Base-by-base conservation (phyloP, 208 protist species). In the Leishmania tropica region DNA sequence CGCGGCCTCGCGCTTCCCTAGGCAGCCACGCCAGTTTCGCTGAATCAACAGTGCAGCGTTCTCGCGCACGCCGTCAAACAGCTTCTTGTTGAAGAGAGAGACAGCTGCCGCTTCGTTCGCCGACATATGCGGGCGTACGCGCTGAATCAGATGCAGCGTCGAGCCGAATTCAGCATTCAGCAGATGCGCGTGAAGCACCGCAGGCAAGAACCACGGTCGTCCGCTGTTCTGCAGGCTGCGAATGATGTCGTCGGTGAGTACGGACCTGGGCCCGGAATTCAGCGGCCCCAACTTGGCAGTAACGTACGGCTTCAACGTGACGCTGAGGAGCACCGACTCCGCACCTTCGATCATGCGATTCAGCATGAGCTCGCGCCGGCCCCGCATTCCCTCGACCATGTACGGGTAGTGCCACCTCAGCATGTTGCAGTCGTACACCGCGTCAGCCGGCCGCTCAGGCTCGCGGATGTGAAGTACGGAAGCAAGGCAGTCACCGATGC, bases 351-450 rank as follows among this genome's bases (percentile, higher is more conserved):
- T 81, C 93, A 96, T 96, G 67, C 90, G 89, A 78, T 96, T 93
- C 24, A 96, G 86, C 83, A 95, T 87, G 7, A 95, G 78, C 84
- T 96, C 92, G 24, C 91, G 86, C 48, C 90, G 78, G 3, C 93
- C 95, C 37, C 87, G 84, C 11, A 75, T 89, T 47, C 95, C 95
- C 28, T 92, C 89, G 35, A 96, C 79, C 60, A 90, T 88, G 81
- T 92, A 96, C 8, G 92, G 89, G 82, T 96, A 98, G 60, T 93
- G 91, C 95, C 95, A 98, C 78, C 93, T 95, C 67, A 96, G 91
- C 91, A 96, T 96, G 78, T 93, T 90, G 72, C 76, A 86, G 87
- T 95, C 93, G 84, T 93, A 98, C 65, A 81, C 85, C 8, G 93
- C 90, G 60, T 96, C 90, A 31, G 87, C 74, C 24, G 95, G 95